Conservation (phyloP, 805 yeast species). For the Candida ulmi region DNA sequence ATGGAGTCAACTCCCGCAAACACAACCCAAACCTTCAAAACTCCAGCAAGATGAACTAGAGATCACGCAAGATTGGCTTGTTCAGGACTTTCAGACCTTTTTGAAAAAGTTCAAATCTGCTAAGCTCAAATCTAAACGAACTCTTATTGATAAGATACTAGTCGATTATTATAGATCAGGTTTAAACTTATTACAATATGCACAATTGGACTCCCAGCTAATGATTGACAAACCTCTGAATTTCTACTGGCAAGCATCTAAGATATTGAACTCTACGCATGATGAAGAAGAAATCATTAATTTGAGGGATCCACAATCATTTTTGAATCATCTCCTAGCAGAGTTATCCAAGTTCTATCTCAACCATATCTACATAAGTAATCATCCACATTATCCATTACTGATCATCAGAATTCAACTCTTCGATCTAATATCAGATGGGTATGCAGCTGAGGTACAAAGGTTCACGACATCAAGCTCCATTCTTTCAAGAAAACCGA, state of each 20-base stretch:
- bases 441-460: conserved; percentile 1
- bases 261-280: conserved; percentile 20
- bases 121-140: conserved; percentile 8
- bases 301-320: conserved; percentile 41
- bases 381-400: conserved; percentile 59
- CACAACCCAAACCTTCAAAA: conserved; percentile 13
- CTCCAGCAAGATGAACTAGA: conserved; percentile 7
- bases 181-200: conserved; percentile 56
- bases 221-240: conserved; percentile 51
- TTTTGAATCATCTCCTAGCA: conserved; percentile 41
- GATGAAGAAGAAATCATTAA: conserved; percentile 25
- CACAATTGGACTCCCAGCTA: conserved; percentile 65
- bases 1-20: conserved; percentile 18
- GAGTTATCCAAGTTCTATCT: conserved; percentile 48
- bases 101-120: conserved; percentile 1
- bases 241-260: conserved; percentile 31
- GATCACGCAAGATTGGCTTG: conserved; percentile 6
- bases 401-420: conserved; percentile 61
- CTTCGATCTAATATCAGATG: conserved; percentile 43
- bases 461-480: conserved; percentile 27
- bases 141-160: conserved; percentile 17
- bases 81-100: conserved; percentile 4
- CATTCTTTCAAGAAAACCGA: conserved; percentile 53
- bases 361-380: conserved; percentile 60
- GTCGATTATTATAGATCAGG: conserved; percentile 46